phyloP scores from a whole-genome alignment of 164 flowering plant genomes.

The Hamamelis virginiana region DNA sequence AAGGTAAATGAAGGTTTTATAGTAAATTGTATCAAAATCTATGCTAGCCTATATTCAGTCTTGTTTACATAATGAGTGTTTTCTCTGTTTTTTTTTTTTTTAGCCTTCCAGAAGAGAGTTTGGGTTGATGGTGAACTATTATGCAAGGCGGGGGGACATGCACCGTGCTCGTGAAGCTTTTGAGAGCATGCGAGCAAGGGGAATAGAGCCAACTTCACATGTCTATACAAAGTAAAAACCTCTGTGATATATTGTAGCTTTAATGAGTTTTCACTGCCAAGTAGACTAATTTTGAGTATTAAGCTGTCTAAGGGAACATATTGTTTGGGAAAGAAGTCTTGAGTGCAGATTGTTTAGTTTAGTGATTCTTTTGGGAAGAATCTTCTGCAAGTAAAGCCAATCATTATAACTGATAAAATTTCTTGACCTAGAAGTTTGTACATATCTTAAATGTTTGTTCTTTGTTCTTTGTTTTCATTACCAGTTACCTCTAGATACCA shows the following conservation, averaged over 20 bases:
- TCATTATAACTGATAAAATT: neutral
- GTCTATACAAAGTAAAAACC: constrained; percentile 78
- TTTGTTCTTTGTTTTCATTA: neutral
- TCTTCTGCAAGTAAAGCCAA: neutral
- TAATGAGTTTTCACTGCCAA: neutral
- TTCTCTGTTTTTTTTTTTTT: constrained; percentile 8
- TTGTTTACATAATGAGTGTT: constrained; percentile 1
- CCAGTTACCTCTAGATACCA: neutral
- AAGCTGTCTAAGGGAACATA: neutral
- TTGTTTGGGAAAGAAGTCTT: neutral
- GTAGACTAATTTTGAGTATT: neutral
- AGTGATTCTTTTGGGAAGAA: neutral
- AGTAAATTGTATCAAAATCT: neutral
- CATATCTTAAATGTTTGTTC: neutral
- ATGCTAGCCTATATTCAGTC: neutral
- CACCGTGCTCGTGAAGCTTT: constrained; percentile 91
- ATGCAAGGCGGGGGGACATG: constrained; percentile 92
- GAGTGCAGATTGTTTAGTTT: neutral
- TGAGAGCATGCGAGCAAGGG: constrained; percentile 95
- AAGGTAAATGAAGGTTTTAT: too few relatives aligned
- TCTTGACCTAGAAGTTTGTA: neutral
- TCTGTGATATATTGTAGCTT: neutral
- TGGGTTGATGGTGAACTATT: constrained; percentile 85
- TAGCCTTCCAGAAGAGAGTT: constrained; percentile 96
- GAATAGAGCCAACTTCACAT: constrained; percentile 88